Base-by-base conservation (phyloP, 345 rosid species). In the Populus ilicifolia region DNA sequence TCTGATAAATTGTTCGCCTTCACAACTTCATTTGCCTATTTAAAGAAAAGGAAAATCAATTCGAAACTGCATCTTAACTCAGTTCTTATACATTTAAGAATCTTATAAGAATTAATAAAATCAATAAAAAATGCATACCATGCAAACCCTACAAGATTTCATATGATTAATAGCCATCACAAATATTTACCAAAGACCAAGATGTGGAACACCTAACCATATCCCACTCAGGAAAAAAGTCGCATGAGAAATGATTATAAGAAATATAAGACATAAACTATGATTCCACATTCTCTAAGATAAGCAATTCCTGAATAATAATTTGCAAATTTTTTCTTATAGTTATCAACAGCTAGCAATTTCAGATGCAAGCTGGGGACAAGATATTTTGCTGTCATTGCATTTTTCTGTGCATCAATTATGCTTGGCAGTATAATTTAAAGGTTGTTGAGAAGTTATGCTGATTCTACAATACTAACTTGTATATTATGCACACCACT, bases 1-100 rank as follows among this genome's bases (percentile, higher is more conserved):
- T 92, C 96, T 68, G 96, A 84, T 74, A 96, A 87, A 85, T 89
- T 86, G 77, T 93, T 96, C 69, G 99, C 98, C 87, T 91, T 96
- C 78, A 96, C 97, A 79, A 96, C 97, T 89, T 96, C 99, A 81
- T 79, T 89, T 62, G 99, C 99, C 99, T 96, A 89, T 80, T 71
- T 50, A 69, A 70, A 75, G 30, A 56, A 63, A 79, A 75, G 25
- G 77, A 80, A 73, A 38, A 68, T 71, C 48, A 82, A 74, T 62
- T 75, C 61, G 46, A 75, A 68, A 38, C 73, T 74, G 35, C 43
- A 39, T 27, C 33, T 35, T 36, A 36, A 43, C 8, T 44, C n/a
- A 18, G 12, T 29, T 30, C 39, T 46, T 46, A 46, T 36, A 16
- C 35, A 66, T 7, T 27, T 33, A 66, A 33, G n/a, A 33, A 2